Conservation (phyloP, 345 rosid genomes). For the Eucalyptus globulus region DNA sequence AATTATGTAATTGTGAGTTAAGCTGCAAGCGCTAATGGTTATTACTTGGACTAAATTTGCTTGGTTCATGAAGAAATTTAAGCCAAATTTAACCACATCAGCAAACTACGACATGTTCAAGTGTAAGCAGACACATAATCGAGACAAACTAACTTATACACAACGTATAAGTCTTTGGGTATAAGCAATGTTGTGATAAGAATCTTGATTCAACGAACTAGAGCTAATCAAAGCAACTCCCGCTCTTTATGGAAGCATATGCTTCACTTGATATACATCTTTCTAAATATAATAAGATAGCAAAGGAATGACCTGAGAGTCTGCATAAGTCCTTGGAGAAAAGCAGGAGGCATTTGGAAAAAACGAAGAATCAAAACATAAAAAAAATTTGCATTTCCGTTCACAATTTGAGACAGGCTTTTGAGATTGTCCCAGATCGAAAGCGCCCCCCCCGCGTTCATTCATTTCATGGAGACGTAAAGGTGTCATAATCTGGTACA, state of each 20-base stretch:
- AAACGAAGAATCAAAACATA: not conserved
- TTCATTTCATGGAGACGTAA: not conserved
- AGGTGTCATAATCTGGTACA: not conserved
- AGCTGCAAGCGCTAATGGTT: not conserved
- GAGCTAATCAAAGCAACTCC: not conserved
- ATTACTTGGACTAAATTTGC: not conserved
- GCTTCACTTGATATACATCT: not conserved
- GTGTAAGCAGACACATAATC: not conserved
- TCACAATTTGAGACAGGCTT: not conserved
- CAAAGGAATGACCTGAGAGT: not conserved
- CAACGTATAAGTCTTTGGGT: not conserved
- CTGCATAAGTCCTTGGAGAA: not conserved
- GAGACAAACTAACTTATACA: not conserved
- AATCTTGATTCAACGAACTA: not conserved
- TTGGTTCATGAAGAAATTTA: not conserved
- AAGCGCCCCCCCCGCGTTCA: not conserved
- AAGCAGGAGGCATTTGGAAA: not conserved
- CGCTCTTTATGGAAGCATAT: not conserved
- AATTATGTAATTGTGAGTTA: not conserved
- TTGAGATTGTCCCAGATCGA: not conserved
- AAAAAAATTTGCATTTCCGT: not conserved
- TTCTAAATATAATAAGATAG: not conserved
- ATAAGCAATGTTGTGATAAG: not conserved
- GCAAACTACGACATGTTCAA: not conserved
- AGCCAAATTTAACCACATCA: not conserved